Evolutionary conservation across 257 asterid genomes (phyloP).

Genomic region (Forsythia viridissima): DNA sequence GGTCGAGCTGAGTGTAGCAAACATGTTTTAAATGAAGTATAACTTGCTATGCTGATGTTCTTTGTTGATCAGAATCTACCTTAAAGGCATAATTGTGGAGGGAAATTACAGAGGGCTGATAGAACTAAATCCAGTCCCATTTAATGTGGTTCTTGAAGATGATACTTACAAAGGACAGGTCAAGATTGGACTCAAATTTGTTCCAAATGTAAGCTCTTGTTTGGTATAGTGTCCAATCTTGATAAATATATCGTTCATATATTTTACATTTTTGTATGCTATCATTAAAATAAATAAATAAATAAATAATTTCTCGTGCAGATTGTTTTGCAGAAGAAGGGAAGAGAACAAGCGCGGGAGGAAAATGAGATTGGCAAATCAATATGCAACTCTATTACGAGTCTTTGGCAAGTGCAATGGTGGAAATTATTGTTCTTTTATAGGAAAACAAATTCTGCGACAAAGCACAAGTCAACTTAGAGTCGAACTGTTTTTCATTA

Average conservation of each 20-base stretch:
- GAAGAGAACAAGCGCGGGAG: conserved; percentile 25
- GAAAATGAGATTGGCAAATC: conserved; percentile 34
- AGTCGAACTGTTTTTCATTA: conserved; percentile 8
- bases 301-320: not conserved
- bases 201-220: conserved; percentile 37
- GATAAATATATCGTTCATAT: not conserved
- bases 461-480: conserved; percentile 27
- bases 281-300: not conserved
- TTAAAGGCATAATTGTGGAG: conserved; percentile 65
- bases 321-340: conserved; percentile 28
- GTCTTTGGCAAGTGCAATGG: conserved; percentile 46
- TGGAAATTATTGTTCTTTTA: conserved; percentile 41
- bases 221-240: not conserved
- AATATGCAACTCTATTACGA: conserved; percentile 33
- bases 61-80: conserved; percentile 48
- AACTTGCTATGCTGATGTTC: not conserved
- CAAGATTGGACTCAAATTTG: conserved; percentile 57
- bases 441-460: conserved; percentile 22
- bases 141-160: conserved; percentile 73
- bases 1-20: too few relatives aligned
- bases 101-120: conserved; percentile 46
- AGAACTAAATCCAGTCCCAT: conserved; percentile 58
- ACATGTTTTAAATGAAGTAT: too few relatives aligned
- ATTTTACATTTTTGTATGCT: not conserved
- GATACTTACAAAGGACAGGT: conserved; percentile 67